These are phyloP conservation scores for Dacryopinax spathularia DNA, from an alignment of 768 basidiomycete species.

Conservation along the genomic window DNA sequence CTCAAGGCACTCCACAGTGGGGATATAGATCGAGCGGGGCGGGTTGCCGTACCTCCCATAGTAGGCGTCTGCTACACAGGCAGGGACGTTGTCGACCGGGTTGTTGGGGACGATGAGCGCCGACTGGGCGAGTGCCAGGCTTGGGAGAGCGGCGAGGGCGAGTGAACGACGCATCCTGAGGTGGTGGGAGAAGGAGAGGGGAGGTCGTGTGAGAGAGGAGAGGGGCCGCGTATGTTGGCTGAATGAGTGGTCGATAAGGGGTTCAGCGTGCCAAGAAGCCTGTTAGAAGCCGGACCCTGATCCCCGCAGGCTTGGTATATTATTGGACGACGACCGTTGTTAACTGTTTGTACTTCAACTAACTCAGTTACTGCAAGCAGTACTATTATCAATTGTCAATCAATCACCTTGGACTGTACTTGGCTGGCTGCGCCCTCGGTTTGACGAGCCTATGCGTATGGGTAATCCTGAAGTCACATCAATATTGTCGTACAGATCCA, in stretches of 20 bases:
- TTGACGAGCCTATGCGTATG: too few relatives aligned
- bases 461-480: too few relatives aligned
- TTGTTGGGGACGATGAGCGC: not conserved
- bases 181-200: not conserved
- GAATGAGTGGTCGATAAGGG: not conserved
- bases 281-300: not conserved
- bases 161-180: not conserved
- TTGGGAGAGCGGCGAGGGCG: not conserved
- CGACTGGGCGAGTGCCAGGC: not conserved
- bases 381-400: too few relatives aligned
- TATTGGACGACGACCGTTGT: too few relatives aligned
- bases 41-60: not conserved
- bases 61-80: not conserved
- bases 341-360: too few relatives aligned
- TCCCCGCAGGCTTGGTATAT: too few relatives aligned
- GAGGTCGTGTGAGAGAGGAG: slow-evolving; percentile 3
- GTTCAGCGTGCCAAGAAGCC: not conserved
- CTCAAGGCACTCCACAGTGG: not conserved
- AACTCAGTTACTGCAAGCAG: too few relatives aligned
- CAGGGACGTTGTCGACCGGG: not conserved
- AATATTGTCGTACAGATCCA: not conserved
- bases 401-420: too few relatives aligned
- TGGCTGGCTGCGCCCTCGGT: too few relatives aligned
- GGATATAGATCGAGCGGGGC: not conserved
- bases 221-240: not conserved